phyloP scores from a whole-genome alignment of 2,329 filamentous ascomycete genomes.

The Talaromyces sp. region DNA sequence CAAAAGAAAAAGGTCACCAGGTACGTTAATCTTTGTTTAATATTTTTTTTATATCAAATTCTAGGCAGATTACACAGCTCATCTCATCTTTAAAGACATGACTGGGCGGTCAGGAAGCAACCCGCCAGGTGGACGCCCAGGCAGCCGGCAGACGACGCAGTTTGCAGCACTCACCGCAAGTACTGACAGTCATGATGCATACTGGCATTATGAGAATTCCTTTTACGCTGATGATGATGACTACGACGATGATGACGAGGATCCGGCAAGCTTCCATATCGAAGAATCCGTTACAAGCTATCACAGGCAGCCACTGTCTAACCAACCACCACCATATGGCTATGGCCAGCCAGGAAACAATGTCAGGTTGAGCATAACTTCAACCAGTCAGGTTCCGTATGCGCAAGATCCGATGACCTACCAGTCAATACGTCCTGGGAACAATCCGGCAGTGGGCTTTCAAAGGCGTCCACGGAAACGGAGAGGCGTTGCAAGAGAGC shows the following conservation, averaged over 20 bases:
- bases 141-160: neutral
- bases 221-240: neutral
- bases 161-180: neutral
- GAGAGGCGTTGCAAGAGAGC: neutral
- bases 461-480: neutral
- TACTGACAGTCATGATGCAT: neutral
- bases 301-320: neutral
- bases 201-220: neutral
- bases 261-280: neutral
- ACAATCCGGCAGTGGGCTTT: neutral
- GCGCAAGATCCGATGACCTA: neutral
- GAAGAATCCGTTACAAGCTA: neutral
- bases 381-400: neutral
- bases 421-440: neutral
- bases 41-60: neutral
- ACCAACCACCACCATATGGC: neutral
- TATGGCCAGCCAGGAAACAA: neutral
- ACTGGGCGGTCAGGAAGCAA: neutral
- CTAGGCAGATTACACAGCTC: neutral
- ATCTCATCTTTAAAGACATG: neutral
- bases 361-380: neutral
- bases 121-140: neutral
- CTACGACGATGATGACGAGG: neutral
- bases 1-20: neutral
- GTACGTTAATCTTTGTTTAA: neutral